phyloP scores from a whole-genome alignment of 2,329 filamentous ascomycete genomes.

The Exserohilum turcica region DNA sequence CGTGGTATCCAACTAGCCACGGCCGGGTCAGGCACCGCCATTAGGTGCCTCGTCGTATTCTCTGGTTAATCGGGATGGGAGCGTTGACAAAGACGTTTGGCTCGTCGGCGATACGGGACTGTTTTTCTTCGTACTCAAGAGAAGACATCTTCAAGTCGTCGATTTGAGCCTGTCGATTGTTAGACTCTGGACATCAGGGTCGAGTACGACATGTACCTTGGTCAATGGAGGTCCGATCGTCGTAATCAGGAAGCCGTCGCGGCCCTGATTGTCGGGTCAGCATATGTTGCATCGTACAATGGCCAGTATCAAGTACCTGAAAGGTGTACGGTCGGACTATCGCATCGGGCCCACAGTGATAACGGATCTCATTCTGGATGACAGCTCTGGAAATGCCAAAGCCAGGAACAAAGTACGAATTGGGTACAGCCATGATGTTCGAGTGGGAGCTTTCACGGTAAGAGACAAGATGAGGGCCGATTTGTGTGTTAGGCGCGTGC shows the following conservation, averaged over 20 bases:
- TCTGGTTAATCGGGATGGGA: conserved; percentile 45
- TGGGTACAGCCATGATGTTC: conserved; percentile 34
- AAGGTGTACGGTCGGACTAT: conserved; percentile 52
- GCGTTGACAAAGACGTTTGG: conserved; percentile 47
- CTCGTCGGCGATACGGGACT: conserved; percentile 46
- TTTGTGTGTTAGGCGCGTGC: conserved; percentile 16
- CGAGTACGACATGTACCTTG: conserved; percentile 36
- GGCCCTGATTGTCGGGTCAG: conserved; percentile 40
- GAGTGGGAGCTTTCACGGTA: not conserved
- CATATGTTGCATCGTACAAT: conserved; percentile 4
- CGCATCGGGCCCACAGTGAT: conserved; percentile 51
- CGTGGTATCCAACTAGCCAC: not conserved
- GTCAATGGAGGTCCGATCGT: conserved; percentile 49
- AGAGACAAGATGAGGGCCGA: conserved; percentile 12
- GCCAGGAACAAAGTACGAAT: conserved; percentile 51
- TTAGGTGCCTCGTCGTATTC: conserved; percentile 39
- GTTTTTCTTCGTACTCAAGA: conserved; percentile 49
- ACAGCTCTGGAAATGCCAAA: conserved; percentile 52
- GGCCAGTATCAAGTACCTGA: conserved; percentile 36
- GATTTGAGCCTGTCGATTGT: conserved; percentile 47
- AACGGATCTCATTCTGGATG: conserved; percentile 52
- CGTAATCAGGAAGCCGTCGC: conserved; percentile 51
- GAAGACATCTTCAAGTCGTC: conserved; percentile 50
- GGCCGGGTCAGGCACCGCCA: not conserved
- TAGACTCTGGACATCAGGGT: conserved; percentile 8